Base-by-base conservation (phyloP, 345 rosid genomes). In the Geranium rotundifolium region DNA sequence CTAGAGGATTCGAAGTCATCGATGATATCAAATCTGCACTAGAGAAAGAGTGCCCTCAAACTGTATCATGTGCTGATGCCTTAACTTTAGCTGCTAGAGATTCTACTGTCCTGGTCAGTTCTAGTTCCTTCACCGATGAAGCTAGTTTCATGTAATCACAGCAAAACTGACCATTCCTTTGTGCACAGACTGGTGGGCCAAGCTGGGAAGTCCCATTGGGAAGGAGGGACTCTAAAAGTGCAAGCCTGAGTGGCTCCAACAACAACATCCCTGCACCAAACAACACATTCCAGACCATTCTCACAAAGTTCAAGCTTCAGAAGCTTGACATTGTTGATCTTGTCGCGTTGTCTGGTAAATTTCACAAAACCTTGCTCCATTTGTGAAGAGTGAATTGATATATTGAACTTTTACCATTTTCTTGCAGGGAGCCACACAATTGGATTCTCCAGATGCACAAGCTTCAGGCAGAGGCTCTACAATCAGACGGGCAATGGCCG, bases 401-500 rank as follows among this genome's bases (percentile, higher is more conserved):
- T 7, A 31, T 3, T 9, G 9, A 41, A 34, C 41, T 41, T 41
- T 41, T 41, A 13, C 10, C 15, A 23, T 70, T 73, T 34, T 55
- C 8, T 58, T 52, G n/a, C 72, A 91, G 98, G 98, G 71, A 87
- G 95, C 71, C 98, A 92, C 77, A 89, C 95, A 8, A 92, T 89
- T 0, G 98, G 98, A 71, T 75, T 84, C 70, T 70, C 98, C 7
- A 73, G 91, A 65, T 89, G 98, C 80, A 82, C 85, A n/a, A 78
- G 84, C 69, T 89, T 92, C 80, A 82, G 95, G 73, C 98, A 89
- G 79, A 87, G 96, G 63, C 78, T 92, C 10, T 89, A 89, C 83
- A 76, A 80, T 50, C 92, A 84, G 64, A 69, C 84, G 18, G 92
- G 89, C 50, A 83, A 85, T 14, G 79, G 84, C 16, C 75, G 73